Conservation (phyloP, 129 eudicot species). For the Lonicera japonica region DNA sequence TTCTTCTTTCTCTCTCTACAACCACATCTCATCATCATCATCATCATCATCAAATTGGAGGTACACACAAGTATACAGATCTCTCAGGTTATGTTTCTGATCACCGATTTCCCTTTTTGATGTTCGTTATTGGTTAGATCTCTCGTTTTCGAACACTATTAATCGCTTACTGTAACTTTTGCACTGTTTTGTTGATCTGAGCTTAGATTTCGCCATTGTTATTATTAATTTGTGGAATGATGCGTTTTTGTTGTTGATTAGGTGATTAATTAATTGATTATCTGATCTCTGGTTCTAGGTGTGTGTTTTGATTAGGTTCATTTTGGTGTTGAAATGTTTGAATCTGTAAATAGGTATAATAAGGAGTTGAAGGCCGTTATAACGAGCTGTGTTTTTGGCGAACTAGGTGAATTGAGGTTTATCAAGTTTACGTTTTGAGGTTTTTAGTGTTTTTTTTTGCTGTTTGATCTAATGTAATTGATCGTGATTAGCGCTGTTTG, state of each 20-base stretch:
- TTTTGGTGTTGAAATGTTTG: not conserved
- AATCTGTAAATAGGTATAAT: no score
- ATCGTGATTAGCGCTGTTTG: no score
- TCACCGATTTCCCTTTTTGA: no score
- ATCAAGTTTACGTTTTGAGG: no score
- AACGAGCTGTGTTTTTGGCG: no score
- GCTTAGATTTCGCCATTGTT: not conserved
- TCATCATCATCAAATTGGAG: constrained; percentile 11
- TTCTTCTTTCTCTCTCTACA: constrained; percentile 22
- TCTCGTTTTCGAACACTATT: no score
- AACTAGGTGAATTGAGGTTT: no score
- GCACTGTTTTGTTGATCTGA: not conserved
- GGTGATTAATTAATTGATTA: not conserved
- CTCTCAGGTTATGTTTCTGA: no score
- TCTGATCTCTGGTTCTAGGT: not conserved
- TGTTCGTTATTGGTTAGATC: no score
- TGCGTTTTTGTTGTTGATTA: not conserved
- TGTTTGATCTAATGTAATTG: no score
- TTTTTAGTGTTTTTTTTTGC: not conserved
- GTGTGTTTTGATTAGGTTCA: not conserved
- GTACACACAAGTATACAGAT: no score
- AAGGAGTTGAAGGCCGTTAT: not conserved
- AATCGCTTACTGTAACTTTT: no score
- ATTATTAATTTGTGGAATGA: not conserved
- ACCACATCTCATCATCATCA: constrained; percentile 14